phyloP scores from a whole-genome alignment of 2,329 filamentous ascomycete genomes.

The Colletotrichum horii region DNA sequence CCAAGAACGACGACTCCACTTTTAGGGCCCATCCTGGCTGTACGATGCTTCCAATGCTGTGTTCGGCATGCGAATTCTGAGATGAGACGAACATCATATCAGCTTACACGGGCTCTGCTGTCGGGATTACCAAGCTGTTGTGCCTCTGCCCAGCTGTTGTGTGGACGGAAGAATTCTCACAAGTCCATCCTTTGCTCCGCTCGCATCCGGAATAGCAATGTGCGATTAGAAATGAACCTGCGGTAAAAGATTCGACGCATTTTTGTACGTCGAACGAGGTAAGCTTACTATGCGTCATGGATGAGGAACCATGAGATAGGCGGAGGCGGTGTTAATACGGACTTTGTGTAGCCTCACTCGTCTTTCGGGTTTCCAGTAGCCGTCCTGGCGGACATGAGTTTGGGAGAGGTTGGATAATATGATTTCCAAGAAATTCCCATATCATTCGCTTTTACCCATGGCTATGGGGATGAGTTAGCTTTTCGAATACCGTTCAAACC shows the following conservation, averaged over 20 bases:
- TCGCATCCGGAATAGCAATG: background rate
- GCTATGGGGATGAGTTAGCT: background rate
- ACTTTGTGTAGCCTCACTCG: background rate
- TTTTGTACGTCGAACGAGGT: background rate
- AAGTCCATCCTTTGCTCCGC: background rate
- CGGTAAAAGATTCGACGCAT: background rate
- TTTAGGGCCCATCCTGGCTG: background rate
- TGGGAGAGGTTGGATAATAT: fast-evolving
- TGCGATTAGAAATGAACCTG: background rate
- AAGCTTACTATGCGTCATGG: background rate
- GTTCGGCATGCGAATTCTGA: background rate
- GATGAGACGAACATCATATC: background rate
- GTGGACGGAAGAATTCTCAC: background rate
- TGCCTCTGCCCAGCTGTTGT: background rate
- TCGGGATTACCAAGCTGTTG: background rate
- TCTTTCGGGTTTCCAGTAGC: background rate
- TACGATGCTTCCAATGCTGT: background rate
- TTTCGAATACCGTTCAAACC: fast-evolving
- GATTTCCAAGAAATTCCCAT: background rate
- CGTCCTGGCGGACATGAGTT: fast-evolving
- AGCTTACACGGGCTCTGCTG: background rate
- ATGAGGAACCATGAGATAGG: background rate
- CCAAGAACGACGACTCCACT: background rate
- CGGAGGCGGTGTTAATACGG: background rate
- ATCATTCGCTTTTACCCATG: fast-evolving